Conservation (phyloP, 805 yeast genomes). For the Yarrowia deformans region DNA sequence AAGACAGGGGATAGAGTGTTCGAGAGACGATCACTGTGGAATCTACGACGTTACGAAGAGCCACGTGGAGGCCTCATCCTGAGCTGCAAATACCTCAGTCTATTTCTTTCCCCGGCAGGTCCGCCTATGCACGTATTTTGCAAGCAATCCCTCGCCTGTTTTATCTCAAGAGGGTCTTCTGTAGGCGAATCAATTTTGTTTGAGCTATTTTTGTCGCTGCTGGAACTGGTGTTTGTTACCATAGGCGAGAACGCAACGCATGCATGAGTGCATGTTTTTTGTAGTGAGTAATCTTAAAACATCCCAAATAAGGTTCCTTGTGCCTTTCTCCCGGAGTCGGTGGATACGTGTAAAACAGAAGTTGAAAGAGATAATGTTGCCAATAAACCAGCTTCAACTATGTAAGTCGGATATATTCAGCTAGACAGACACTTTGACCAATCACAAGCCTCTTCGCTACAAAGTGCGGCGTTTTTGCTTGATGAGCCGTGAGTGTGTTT, state of each 20-base stretch:
- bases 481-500: not conserved
- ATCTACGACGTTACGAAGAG: not conserved
- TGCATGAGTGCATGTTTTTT: slow-evolving; percentile 11
- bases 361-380: not conserved
- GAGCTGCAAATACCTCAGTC: not conserved
- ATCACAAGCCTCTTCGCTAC: no score
- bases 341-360: no score
- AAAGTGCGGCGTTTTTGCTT: not conserved
- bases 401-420: no score
- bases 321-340: not conserved
- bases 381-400: no score
- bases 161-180: not conserved
- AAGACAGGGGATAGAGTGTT: slow-evolving; percentile 18
- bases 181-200: not conserved
- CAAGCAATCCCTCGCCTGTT: not conserved
- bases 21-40: slow-evolving; percentile 15
- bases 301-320: not conserved
- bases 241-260: slow-evolving; percentile 9
- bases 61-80: not conserved
- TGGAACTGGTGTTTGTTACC: not conserved
- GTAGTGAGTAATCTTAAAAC: not conserved
- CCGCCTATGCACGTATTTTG: not conserved
- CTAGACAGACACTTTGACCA: no score
- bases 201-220: slow-evolving; percentile 4
- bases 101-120: not conserved